A percentile compares a stretch with the other conserved stretches of the same genome.
Conservation (phyloP, 768 basidiomycete species). For the Clitopilus hobsonii region DNA sequence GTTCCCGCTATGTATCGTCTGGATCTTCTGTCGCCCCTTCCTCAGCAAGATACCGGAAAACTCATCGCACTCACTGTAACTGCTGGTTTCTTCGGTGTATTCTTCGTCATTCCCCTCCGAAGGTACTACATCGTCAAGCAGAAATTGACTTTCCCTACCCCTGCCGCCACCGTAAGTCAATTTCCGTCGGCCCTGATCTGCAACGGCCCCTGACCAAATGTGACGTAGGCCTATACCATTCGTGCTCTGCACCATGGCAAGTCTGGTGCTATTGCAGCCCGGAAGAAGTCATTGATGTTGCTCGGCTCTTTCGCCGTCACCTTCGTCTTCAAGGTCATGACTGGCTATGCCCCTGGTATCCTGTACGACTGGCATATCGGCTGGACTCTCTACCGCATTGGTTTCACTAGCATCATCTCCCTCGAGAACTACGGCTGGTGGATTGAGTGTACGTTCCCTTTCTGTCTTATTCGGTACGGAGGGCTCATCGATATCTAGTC, state of each 20-base stretch:
- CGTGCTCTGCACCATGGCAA: slow-evolving; percentile 52
- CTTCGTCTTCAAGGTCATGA: slow-evolving; percentile 49
- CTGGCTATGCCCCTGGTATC: slow-evolving; percentile 57
- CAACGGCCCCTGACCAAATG: not conserved
- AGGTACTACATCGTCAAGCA: slow-evolving; percentile 61
- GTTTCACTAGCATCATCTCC: slow-evolving; percentile 55
- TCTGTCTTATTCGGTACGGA: not conserved
- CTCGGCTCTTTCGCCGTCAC: slow-evolving; percentile 39
- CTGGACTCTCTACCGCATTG: slow-evolving; percentile 53
- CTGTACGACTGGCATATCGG: slow-evolving; percentile 63
- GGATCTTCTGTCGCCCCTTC: slow-evolving; percentile 37
- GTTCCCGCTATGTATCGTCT: slow-evolving; percentile 60
- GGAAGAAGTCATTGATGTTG: slow-evolving; percentile 51
- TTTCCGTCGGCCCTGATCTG: not conserved
- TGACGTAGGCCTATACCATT: slow-evolving; percentile 50
- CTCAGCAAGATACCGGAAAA: slow-evolving; percentile 48
- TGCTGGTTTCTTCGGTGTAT: slow-evolving; percentile 57
- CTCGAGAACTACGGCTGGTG: slow-evolving; percentile 58
- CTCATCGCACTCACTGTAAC: slow-evolving; percentile 51
- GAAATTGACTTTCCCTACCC: slow-evolving; percentile 60
- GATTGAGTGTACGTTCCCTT: slow-evolving; percentile 38
- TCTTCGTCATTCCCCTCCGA: slow-evolving; percentile 62
- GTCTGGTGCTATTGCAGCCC: slow-evolving; percentile 44
- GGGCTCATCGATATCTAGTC: slow-evolving; percentile 18
- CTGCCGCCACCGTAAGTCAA: slow-evolving; percentile 48